A percentile compares a stretch with the other conserved stretches of the same genome.
Conservation (phyloP, 202 grass and related monocot genomes). For the Zoysia matrella region DNA sequence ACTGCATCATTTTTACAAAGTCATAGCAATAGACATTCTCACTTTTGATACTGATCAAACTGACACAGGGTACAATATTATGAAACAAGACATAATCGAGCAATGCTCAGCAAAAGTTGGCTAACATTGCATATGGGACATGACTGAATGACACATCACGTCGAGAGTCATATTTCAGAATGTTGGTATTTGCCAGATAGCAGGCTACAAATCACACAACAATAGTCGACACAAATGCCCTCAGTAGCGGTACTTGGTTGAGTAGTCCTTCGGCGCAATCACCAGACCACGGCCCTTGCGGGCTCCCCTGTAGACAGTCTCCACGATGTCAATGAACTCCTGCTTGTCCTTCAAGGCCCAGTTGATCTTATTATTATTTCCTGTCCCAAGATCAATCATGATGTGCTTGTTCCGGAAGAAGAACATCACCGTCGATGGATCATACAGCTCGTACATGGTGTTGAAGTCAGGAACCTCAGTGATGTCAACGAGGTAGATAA, state of each 20-base stretch:
- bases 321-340: constrained; percentile 80
- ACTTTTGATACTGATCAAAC: background rate
- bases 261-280: constrained; percentile 80
- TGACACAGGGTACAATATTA: background rate
- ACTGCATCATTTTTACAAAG: background rate
- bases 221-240: background rate
- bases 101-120: background rate
- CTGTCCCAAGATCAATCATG: constrained; percentile 84
- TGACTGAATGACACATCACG: background rate
- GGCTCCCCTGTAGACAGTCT: constrained; percentile 74
- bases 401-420: constrained; percentile 88
- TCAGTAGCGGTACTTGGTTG: constrained; percentile 81
- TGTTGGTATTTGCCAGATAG: background rate
- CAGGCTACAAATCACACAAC: constrained; percentile 12
- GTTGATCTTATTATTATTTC: constrained; percentile 89
- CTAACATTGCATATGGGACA: background rate
- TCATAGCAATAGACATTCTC: background rate
- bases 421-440: constrained; percentile 79
- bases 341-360: constrained; percentile 88
- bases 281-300: constrained; percentile 74
- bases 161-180: background rate
- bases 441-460: constrained; percentile 85
- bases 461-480: constrained; percentile 76
- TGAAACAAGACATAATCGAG: background rate
- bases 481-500: constrained; percentile 82